These are phyloP conservation scores for Sherardia arvensis DNA, from an alignment of 257 asterid species.

Conservation along the genomic window DNA sequence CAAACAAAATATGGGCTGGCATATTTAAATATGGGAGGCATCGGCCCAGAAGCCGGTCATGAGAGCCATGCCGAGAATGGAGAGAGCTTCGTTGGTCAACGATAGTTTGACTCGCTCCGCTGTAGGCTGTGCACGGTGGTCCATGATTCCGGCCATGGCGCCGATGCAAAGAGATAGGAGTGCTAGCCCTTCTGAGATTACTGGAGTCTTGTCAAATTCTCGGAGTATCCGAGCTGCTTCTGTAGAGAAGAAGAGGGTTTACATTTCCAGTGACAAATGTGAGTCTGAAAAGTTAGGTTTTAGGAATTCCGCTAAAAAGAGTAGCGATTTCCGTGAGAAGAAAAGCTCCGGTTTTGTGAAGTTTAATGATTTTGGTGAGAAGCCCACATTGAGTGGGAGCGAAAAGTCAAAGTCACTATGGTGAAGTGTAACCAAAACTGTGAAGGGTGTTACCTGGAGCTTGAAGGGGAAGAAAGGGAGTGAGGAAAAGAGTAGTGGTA, in stretches of 20 bases:
- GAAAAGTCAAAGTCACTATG: slow-evolving; percentile 21
- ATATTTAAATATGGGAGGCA: too few species aligned
- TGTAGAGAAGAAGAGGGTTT: slow-evolving; percentile 18
- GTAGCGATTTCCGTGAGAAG: slow-evolving; percentile 11
- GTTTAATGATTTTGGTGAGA: slow-evolving; percentile 19
- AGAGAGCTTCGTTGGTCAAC: slow-evolving; percentile 26
- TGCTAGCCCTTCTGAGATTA: slow-evolving; percentile 57
- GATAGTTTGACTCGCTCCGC: not conserved
- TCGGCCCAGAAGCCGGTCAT: slow-evolving; percentile 40
- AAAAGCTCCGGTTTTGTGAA: slow-evolving; percentile 18
- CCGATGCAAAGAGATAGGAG: slow-evolving; percentile 59
- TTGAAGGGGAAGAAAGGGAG: slow-evolving; percentile 25
- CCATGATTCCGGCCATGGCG: slow-evolving; percentile 47
- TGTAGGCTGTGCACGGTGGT: slow-evolving; percentile 42
- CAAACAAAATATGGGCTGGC: too few species aligned
- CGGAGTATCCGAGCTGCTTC: slow-evolving; percentile 34
- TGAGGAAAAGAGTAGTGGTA: slow-evolving; percentile 14
- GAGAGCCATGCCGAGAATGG: slow-evolving; percentile 48
- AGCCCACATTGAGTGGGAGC: slow-evolving; percentile 15
- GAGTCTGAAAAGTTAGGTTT: slow-evolving; percentile 18
- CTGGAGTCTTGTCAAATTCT: slow-evolving; percentile 30
- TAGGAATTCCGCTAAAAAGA: slow-evolving; percentile 16
- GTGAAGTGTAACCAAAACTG: slow-evolving; percentile 22
- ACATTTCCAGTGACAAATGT: slow-evolving; percentile 20
- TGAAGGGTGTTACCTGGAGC: slow-evolving; percentile 20